Evolutionary conservation across 1,139 yeast genomes (phyloP).

Genomic region (Magnusiomyces ingens): DNA sequence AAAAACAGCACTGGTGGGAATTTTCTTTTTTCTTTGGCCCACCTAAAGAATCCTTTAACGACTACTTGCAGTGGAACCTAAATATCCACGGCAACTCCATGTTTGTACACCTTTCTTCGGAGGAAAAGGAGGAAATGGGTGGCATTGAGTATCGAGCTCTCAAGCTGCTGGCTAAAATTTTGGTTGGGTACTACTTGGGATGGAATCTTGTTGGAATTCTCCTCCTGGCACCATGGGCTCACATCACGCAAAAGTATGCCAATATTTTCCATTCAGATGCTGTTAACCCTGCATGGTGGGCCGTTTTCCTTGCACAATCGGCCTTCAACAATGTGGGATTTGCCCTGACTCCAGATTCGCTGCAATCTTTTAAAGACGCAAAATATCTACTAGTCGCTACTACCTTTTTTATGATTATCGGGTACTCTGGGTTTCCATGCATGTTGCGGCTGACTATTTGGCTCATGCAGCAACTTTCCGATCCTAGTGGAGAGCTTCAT

Average conservation of each 20-base stretch:
- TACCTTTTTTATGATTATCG: conserved; percentile 69
- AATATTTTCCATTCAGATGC: conserved; percentile 37
- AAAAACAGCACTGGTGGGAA: no score
- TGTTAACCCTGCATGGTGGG: conserved; percentile 85
- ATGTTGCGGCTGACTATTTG: conserved; percentile 73
- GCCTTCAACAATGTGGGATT: conserved; percentile 79
- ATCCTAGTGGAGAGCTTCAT: conserved; percentile 40
- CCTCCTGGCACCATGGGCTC: conserved; percentile 61
- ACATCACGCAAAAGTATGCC: conserved; percentile 39
- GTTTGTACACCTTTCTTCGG: conserved; percentile 70
- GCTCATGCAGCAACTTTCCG: conserved; percentile 62
- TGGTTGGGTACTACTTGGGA: conserved; percentile 64
- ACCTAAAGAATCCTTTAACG: conserved; percentile 28
- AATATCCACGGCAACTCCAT: conserved; percentile 91
- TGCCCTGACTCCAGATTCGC: conserved; percentile 72
- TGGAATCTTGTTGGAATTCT: conserved; percentile 57
- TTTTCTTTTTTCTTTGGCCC: background rate
- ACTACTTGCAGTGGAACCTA: conserved; percentile 82
- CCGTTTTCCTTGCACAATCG: conserved; percentile 69
- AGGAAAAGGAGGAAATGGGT: conserved; percentile 88
- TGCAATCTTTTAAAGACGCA: conserved; percentile 56
- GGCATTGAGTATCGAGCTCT: conserved; percentile 94
- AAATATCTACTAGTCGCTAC: conserved; percentile 57
- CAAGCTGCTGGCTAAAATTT: conserved; percentile 61
- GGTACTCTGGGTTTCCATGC: conserved; percentile 91